Percentiles rank a stretch among this genome's conserved stretches.
Evolutionary conservation across 2,329 filamentous ascomycete genomes (phyloP).

Genomic region (Nannizziopsis arthrosporioides): DNA sequence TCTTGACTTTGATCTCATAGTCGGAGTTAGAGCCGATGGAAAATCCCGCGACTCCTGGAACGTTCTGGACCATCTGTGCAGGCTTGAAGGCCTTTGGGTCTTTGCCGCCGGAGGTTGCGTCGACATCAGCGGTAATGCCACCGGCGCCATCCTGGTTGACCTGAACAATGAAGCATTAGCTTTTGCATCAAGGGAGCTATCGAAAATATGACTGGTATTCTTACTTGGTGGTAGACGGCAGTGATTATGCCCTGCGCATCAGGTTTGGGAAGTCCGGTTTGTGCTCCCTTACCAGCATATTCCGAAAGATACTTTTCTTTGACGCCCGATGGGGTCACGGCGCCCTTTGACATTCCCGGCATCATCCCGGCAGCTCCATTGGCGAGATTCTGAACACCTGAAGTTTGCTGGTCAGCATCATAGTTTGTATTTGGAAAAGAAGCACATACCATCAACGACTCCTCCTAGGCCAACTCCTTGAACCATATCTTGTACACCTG

Average conservation of each 20-base stretch:
- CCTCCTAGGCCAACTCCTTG: background rate
- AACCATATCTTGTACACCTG: conserved; percentile 5
- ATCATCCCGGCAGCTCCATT: conserved; percentile 1
- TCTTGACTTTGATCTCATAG: conserved; percentile 6
- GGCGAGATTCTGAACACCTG: background rate
- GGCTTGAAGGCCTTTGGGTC: conserved; percentile 5
- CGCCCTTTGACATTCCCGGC: conserved; percentile 1
- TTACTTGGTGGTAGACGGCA: conserved; percentile 6
- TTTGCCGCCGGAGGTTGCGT: conserved; percentile 1
- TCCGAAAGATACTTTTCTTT: background rate
- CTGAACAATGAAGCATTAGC: background rate
- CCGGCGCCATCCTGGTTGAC: conserved; percentile 9
- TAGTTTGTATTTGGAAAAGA: background rate
- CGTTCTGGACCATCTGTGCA: conserved; percentile 1
- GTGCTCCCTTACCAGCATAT: conserved; percentile 2
- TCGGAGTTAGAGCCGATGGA: conserved; percentile 5
- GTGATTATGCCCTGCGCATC: conserved; percentile 3
- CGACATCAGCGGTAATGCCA: conserved; percentile 1
- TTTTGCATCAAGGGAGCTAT: background rate
- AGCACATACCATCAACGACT: conserved; percentile 6
- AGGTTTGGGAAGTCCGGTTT: background rate
- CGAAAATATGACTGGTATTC: background rate
- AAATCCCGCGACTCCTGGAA: conserved; percentile 5
- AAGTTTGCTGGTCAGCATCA: background rate
- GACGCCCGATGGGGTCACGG: background rate